Base-by-base conservation (phyloP, 495 filamentous ascomycete genomes). In the Talaromyces borbonicus region DNA sequence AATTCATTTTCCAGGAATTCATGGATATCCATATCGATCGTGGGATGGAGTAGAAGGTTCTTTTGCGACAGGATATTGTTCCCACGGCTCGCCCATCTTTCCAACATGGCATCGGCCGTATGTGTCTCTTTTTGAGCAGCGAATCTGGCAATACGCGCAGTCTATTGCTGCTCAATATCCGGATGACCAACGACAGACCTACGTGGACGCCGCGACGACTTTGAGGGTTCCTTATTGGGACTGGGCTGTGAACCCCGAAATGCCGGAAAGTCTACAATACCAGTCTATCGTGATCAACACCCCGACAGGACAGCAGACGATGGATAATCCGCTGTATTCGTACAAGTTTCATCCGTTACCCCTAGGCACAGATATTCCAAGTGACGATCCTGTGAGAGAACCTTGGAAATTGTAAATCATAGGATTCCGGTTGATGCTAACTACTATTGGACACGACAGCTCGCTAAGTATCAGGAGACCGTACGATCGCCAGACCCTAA, bases 181-280 rank as follows among this genome's bases (percentile, higher is more conserved):
- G 8, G 32, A 39, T 36, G 39, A 54, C 6, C 32, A 51, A 25
- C 51, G 46, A 19, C 23, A 37, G 9, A 42, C 45, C 20, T 66
- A 67, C 44, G 42, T 59, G 42, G 62, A 59, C 42, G 75, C 74
- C 1, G 77, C 74, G 24, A 50, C 60, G 15, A 58, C 62, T 4
- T 67, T 76, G 44, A 63, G 75, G 7, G 47, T 74, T 8, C 75
- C 75, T 3, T 80, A 72, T 50, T 80, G 73, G 64, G 77, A 80
- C 57, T 80, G 76, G 75, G 72, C 68, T 4, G 53, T 54, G 14
- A 65, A 58, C 37, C 47, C 65, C 44, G 59, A 50, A 26, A 61
- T 64, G 46, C 62, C 62, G n/a, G 50, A 45, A 30, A 42, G 53
- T 23, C 31, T 66, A 51, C 62, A 52, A 30, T 46, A 61, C 41